Evolutionary conservation across 1,284 basidiomycete genomes (phyloP).

Genomic region (Pholiota adiposa): DNA sequence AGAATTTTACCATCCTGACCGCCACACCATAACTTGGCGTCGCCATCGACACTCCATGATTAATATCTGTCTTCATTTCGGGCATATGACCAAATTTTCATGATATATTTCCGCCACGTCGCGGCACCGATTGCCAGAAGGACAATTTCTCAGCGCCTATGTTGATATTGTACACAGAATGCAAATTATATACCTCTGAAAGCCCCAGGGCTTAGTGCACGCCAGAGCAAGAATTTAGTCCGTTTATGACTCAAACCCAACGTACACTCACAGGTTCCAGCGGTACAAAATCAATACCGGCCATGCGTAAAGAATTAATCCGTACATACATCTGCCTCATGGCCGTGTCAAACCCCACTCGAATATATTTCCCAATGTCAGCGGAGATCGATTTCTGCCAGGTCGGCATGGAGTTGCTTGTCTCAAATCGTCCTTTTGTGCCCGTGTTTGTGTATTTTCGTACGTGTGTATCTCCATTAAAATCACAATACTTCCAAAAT

Average conservation of each 20-base stretch:
- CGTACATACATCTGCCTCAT: neutral
- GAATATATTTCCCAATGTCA: neutral
- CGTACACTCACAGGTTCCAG: no score
- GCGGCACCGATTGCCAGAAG: no score
- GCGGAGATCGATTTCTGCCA: neutral
- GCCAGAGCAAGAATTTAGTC: no score
- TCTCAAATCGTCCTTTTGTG: constrained; percentile 1
- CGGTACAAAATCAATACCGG: neutral
- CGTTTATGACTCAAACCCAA: no score
- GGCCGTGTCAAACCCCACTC: neutral
- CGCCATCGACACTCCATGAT: neutral
- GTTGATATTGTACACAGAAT: no score
- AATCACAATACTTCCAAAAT: neutral
- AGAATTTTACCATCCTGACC: neutral
- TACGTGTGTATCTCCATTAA: constrained; percentile 8
- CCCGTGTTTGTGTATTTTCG: neutral
- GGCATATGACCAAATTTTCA: neutral
- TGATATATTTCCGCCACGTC: no score
- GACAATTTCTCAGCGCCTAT: no score
- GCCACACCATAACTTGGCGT: neutral
- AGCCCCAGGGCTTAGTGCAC: no score
- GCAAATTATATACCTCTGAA: no score
- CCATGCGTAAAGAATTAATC: neutral
- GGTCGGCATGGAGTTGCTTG: neutral
- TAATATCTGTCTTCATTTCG: neutral